Conservation (phyloP, 768 basidiomycete species). For the Leccinellum luteum region DNA sequence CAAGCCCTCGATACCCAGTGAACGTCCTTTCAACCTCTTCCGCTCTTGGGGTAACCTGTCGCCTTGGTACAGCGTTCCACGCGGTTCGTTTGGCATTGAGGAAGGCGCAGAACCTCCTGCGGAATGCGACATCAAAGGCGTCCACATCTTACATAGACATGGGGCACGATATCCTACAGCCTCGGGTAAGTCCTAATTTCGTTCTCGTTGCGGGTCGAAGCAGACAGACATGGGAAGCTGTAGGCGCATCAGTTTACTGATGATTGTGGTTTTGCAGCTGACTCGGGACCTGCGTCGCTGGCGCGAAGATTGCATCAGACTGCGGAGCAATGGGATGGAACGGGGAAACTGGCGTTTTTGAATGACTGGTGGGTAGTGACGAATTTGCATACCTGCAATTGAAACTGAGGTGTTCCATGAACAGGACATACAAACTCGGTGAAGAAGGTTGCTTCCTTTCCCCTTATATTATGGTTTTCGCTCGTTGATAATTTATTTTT, state of each 20-base stretch:
- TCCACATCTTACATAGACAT: constrained; percentile 81
- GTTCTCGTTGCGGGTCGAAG: not conserved
- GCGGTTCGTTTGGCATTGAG: constrained; percentile 67
- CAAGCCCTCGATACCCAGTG: constrained; percentile 5
- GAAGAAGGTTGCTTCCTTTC: constrained; percentile 58
- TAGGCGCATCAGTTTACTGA: not conserved
- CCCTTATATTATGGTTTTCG: not conserved
- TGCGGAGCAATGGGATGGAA: constrained; percentile 60
- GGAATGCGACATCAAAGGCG: constrained; percentile 65
- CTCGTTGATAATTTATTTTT: not conserved
- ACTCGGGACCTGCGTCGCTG: constrained; percentile 58
- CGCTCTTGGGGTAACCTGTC: constrained; percentile 82
- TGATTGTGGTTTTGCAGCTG: constrained; percentile 34
- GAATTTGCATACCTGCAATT: constrained; percentile 7
- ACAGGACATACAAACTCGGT: constrained; percentile 87
- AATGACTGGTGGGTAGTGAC: constrained; percentile 64
- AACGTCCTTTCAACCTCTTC: constrained; percentile 60
- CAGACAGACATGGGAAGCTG: not conserved
- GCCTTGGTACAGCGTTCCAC: constrained; percentile 79
- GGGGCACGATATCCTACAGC: constrained; percentile 75
- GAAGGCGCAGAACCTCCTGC: constrained; percentile 68
- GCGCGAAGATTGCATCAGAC: constrained; percentile 52
- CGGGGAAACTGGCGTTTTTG: constrained; percentile 68
- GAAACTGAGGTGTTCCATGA: not conserved
- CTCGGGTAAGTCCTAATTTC: constrained; percentile 45